Conservation (phyloP, 2,329 filamentous ascomycete genomes). For the Penicillium sp. region DNA sequence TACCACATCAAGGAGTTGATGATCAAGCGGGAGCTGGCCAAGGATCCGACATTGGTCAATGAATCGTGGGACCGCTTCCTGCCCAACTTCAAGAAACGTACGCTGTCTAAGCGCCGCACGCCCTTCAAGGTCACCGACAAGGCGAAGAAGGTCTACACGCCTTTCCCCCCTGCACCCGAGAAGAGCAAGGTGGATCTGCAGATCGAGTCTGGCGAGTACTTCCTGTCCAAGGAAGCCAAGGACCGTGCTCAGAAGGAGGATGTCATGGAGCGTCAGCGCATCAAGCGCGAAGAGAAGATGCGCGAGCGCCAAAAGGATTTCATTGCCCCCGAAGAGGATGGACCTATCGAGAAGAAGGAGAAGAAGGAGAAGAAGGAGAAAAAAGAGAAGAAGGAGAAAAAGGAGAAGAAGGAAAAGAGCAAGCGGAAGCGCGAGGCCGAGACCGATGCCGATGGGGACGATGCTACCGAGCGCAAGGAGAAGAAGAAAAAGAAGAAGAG, state of each 20-base stretch:
- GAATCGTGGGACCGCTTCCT: constrained; percentile 96
- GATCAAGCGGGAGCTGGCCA: constrained; percentile 88
- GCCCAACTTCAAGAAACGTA: constrained; percentile 94
- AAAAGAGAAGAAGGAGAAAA: constrained; percentile 47
- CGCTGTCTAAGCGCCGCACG: constrained; percentile 73
- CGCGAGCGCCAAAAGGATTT: constrained; percentile 82
- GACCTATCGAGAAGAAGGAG: constrained; percentile 52
- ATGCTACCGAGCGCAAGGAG: constrained; percentile 53
- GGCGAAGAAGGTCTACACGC: constrained; percentile 88
- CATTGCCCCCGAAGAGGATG: constrained; percentile 75
- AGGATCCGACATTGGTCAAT: constrained; percentile 77
- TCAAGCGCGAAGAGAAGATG: constrained; percentile 83
- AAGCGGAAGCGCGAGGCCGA: constrained; percentile 39
- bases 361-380: constrained; percentile 55
- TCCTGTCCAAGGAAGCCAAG: constrained; percentile 87
- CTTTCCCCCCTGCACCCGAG: constrained; percentile 92
- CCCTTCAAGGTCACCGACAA: constrained; percentile 90
- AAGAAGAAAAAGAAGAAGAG: constrained; percentile 53
- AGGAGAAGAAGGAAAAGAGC: constrained; percentile 45
- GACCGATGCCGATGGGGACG: constrained; percentile 30
- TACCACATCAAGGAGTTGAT: constrained; percentile 95
- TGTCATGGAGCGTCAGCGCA: constrained; percentile 75
- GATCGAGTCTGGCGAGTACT: constrained; percentile 97
- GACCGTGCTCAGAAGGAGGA: constrained; percentile 75
- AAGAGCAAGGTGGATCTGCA: constrained; percentile 99